phyloP scores from a whole-genome alignment of 495 filamentous ascomycete genomes.

The Hyaloscypha hepaticicola region DNA sequence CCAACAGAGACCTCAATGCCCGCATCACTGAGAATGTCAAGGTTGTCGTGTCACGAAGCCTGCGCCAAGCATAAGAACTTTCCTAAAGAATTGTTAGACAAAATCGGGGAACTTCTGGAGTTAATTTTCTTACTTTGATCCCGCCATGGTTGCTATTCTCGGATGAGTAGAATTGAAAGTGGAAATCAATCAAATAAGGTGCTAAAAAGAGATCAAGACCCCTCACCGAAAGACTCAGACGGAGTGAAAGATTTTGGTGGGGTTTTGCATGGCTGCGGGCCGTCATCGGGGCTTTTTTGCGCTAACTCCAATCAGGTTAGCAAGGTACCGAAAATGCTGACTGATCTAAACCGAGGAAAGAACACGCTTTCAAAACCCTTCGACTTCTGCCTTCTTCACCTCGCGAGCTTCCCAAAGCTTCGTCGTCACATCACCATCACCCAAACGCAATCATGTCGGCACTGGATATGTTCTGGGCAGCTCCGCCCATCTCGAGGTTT shows the following conservation, averaged over 20 bases:
- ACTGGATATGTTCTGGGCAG: conserved; percentile 31
- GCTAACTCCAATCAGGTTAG: conserved; percentile 6
- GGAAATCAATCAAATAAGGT: not conserved
- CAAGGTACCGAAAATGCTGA: not conserved
- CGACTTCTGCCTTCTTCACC: conserved; percentile 10
- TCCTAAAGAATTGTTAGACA: conserved; percentile 31
- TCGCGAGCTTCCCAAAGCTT: conserved; percentile 26
- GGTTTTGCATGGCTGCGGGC: conserved; percentile 1
- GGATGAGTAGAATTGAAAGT: not conserved
- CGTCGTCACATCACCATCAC: conserved; percentile 11
- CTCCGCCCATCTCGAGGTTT: conserved; percentile 34
- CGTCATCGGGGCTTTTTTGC: not conserved
- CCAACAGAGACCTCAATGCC: conserved; percentile 81
- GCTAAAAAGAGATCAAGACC: conserved; percentile 15
- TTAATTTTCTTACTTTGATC: conserved; percentile 23
- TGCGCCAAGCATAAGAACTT: conserved; percentile 71
- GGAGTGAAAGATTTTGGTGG: conserved; percentile 18
- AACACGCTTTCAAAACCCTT: conserved; percentile 3
- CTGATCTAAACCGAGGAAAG: not conserved
- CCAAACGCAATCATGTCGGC: conserved; percentile 28
- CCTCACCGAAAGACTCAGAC: conserved; percentile 20
- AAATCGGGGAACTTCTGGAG: not conserved
- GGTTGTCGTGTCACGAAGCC: conserved; percentile 81
- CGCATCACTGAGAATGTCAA: conserved; percentile 72
- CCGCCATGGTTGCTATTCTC: conserved; percentile 25